Base-by-base conservation (phyloP, 2,329 filamentous ascomycete species). In the Phoma sp. region DNA sequence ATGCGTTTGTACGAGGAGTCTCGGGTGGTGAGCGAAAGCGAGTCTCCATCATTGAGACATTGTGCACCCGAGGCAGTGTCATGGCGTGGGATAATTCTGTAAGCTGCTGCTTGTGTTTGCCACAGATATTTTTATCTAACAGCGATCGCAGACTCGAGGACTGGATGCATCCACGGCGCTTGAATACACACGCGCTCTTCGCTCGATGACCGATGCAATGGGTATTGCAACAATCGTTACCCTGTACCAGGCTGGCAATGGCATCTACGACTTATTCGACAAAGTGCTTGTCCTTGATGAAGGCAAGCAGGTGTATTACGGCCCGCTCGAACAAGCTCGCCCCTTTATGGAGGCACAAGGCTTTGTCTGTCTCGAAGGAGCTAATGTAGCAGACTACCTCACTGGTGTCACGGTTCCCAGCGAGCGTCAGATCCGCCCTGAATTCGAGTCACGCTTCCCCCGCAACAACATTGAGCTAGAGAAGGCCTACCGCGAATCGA, bases 281-380 rank as follows among this genome's bases (percentile, higher is more conserved):
- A 91, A 91, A 67, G 84, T 85, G 0, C 80, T 87, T 0, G 86
- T 93, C 0, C 77, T 93, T 0, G 90, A 92, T 63, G 87, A 91
- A 65, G 90, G 90, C 4, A 82, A 87, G 0, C 83, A 92, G 68
- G 90, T 93, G 57, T 93, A 85, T 76, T 92, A 87, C 59, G 90
- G 90, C 0, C 81, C 83, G 0, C 82, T 83, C 0, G 68, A 65
- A 4, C 70, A 79, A 4, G 89, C 89, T 1, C 85, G 82, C 57
- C 73, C 75, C 0, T 92, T 86, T 70, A 91, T 92, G 60, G 83
- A 86, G 64, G 72, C 80, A 8, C 83, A 87, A 68, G 89, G 89
- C 18, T 92, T 90, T 63, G 64, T 85, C 23, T 89, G 83, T 61
- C 78, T 79, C 0, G 80, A 85, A 5, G 82, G 85, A 4, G 83